Conservation (phyloP, 2,329 filamentous ascomycete species). For the Fusarium buxicola region DNA sequence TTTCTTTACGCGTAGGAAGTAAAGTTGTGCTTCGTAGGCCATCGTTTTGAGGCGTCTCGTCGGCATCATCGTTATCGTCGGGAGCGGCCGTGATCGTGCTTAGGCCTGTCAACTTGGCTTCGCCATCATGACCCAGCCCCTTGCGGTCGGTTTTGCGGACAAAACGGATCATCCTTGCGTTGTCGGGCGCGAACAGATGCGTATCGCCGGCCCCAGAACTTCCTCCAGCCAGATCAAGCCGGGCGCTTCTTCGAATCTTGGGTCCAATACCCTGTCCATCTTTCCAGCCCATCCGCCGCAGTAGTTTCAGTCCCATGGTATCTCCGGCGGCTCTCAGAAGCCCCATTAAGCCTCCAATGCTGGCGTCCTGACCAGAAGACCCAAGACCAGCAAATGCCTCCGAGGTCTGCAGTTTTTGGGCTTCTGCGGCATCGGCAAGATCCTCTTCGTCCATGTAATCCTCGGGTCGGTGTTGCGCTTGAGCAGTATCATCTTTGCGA, state of each 20-base stretch:
- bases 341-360: slow-evolving; percentile 71
- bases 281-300: slow-evolving; percentile 96
- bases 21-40: slow-evolving; percentile 27
- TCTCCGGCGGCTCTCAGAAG: slow-evolving; percentile 79
- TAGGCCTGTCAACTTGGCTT: slow-evolving; percentile 62
- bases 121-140: slow-evolving; percentile 75
- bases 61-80: slow-evolving; percentile 58
- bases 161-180: slow-evolving; percentile 76
- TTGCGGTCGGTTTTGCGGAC: slow-evolving; percentile 74
- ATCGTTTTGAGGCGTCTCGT: slow-evolving; percentile 52
- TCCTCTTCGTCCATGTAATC: slow-evolving; percentile 99
- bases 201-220: slow-evolving; percentile 57
- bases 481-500: slow-evolving; percentile 70
- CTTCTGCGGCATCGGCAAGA: slow-evolving; percentile 84
- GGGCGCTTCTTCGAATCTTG: slow-evolving; percentile 80
- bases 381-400: slow-evolving; percentile 82
- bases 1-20: slow-evolving; percentile 58
- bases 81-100: slow-evolving; percentile 38
- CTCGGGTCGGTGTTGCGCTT: slow-evolving; percentile 75
- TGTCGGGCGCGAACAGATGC: slow-evolving; percentile 87
- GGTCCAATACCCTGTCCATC: slow-evolving; percentile 93
- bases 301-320: slow-evolving; percentile 85
- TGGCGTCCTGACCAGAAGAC: slow-evolving; percentile 67
- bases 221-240: slow-evolving; percentile 64
- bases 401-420: slow-evolving; percentile 77